Evolutionary conservation across 192 early-diverging fungal genomes (phyloP), one percentile per base, ranked within the genome.

Genomic region (Allomyces macrogynus): DNA sequence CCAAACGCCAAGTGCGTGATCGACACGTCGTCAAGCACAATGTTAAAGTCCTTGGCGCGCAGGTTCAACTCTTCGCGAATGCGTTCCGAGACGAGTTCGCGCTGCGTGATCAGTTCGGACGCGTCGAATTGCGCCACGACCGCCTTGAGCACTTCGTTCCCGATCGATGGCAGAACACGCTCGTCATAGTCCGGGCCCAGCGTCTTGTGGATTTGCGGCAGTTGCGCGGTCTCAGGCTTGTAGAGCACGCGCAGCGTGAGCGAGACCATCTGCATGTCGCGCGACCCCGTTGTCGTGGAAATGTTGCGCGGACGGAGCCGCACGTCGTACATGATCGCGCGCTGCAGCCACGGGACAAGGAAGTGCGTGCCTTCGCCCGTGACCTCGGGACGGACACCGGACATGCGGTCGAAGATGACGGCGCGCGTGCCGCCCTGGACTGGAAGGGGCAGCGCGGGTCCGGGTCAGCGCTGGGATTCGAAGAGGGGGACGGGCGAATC

Each of bases 1-100:
- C 95, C 92, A 76, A 99, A 99, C 10, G 91, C 95, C 82, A 99
- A 86, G 74, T 96, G 93, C 9, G 95, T 99, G 67, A 99, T 97
- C 24, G 95, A 95, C 9, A 99, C 95, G 73, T 99, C 95, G 68
- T 96, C 93, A 20, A 99, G 82, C 66, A 88, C 81, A 70, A 99
- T 93, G 74, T 89, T 83, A 78, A 99, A 99, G 74, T 99, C 95
- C 57, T 79, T 73, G 60, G 95, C 92, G 65, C 95, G 84, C 75
- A 90, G 87, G 27, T 89, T 79, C 63, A 99, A 83, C 67, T 97
- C 93, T 66, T 92, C 90, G 32, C 91, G 82, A 65, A 99, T 97
- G 63, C 86, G 81, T 62, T 85, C 83, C 23, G 93, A 97, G 10
- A 99, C 84, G 32, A 89, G 74, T 66, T 97, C 95, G 75, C 95